A percentile compares a stretch with the other conserved stretches of the same genome.
These are phyloP conservation scores for Lotus japonicus DNA, from an alignment of 306 rosid genomes.

Conservation along the genomic window DNA sequence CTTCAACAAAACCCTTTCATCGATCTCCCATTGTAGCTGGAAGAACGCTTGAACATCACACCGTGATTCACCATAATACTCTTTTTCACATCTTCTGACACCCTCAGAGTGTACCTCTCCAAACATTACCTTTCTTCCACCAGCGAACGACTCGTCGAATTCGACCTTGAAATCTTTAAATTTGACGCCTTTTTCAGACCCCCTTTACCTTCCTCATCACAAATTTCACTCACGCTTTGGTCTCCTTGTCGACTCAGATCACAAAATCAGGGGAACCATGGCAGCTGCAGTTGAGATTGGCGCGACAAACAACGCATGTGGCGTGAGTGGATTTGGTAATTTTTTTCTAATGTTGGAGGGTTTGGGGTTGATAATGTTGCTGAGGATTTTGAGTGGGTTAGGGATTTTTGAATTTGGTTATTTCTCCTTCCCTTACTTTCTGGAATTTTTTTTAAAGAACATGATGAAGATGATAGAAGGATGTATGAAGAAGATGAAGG, in stretches of 20 bases:
- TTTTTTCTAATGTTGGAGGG: no score
- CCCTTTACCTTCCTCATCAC: background rate
- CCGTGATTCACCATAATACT: conserved; percentile 12
- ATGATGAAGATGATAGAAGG: no score
- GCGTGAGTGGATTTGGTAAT: conserved; percentile 29
- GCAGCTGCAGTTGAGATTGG: conserved; percentile 15
- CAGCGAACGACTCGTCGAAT: conserved; percentile 55
- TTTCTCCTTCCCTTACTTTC: no score
- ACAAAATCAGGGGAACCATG: background rate
- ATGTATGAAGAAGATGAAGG: no score
- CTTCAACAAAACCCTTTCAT: conserved; percentile 16
- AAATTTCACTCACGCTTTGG: background rate
- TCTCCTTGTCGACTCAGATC: background rate
- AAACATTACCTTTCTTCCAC: conserved; percentile 15
- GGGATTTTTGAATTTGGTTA: no score
- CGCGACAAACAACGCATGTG: conserved; percentile 59
- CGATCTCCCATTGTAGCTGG: conserved; percentile 25
- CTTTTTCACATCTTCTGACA: conserved; percentile 33
- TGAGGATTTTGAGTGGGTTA: no score
- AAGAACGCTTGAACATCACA: conserved; percentile 22
- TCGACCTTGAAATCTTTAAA: conserved; percentile 22
- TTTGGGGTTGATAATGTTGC: no score
- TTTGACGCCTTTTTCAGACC: background rate
- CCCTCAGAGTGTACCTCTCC: conserved; percentile 34
- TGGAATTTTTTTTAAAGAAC: no score